These are phyloP conservation scores for Sarocladium brachiariae DNA, from an alignment of 2,329 filamentous ascomycete genomes.

Conservation along the genomic window DNA sequence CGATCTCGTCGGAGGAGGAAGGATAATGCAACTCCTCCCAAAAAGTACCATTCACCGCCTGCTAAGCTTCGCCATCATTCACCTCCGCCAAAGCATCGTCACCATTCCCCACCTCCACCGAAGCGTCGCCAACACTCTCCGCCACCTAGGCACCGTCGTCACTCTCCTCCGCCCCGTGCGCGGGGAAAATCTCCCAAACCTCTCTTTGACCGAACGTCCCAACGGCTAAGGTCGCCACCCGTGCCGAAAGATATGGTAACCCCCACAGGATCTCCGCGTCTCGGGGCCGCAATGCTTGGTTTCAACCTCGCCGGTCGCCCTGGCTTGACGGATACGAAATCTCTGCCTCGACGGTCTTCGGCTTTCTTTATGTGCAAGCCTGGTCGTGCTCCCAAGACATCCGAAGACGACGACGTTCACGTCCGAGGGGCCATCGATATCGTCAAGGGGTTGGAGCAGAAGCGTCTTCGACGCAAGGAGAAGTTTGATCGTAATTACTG, in stretches of 20 bases:
- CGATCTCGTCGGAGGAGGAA: slow-evolving; percentile 41
- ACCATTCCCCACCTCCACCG: slow-evolving; percentile 27
- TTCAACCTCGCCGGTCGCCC: slow-evolving; percentile 48
- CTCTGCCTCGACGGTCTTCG: slow-evolving; percentile 66
- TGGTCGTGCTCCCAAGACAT: slow-evolving; percentile 28
- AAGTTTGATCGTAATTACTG: slow-evolving; percentile 88
- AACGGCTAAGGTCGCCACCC: slow-evolving; percentile 60
- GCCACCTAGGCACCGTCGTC: slow-evolving; percentile 19
- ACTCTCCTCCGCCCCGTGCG: slow-evolving; percentile 32
- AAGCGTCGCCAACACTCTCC: slow-evolving; percentile 22
- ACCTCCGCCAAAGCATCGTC: slow-evolving; percentile 26
- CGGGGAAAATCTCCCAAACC: slow-evolving; percentile 45
- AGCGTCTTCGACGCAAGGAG: slow-evolving; percentile 85
- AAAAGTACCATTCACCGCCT: slow-evolving; percentile 38
- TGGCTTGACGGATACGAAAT: slow-evolving; percentile 71
- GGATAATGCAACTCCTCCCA: slow-evolving; percentile 39
- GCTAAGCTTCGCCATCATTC: slow-evolving; percentile 21
- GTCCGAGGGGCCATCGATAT: slow-evolving; percentile 95
- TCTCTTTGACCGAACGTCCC: slow-evolving; percentile 60
- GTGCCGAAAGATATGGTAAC: slow-evolving; percentile 39
- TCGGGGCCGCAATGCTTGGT: slow-evolving; percentile 26
- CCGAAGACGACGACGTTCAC: slow-evolving; percentile 47
- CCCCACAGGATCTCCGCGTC: slow-evolving; percentile 32
- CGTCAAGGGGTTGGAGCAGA: slow-evolving; percentile 90
- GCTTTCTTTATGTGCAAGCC: slow-evolving; percentile 52